Evolutionary conservation across 1,139 yeast genomes (phyloP).

Genomic region (Candida sanyaensis): DNA sequence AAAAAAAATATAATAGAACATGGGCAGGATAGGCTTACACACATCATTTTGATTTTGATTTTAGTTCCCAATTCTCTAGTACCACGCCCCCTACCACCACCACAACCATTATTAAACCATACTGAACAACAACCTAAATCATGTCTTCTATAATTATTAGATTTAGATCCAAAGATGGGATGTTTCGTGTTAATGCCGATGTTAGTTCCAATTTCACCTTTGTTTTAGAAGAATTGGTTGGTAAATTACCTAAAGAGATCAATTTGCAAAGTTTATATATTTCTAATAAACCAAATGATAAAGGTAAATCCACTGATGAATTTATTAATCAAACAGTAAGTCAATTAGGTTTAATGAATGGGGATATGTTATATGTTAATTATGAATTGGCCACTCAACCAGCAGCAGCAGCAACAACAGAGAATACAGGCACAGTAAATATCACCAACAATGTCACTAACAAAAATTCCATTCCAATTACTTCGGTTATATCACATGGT

Average conservation of each 20-base stretch:
- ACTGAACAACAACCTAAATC: neutral
- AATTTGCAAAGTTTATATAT: constrained; percentile 38
- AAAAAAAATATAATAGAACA: neutral
- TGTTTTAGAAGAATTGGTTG: constrained; percentile 46
- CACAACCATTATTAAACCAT: too few species aligned
- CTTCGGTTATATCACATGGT: constrained; percentile 12
- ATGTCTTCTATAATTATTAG: constrained; percentile 41
- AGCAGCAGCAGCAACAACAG: constrained; percentile 4
- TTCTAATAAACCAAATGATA: constrained; percentile 49
- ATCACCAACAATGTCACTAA: neutral
- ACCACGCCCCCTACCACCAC: too few species aligned
- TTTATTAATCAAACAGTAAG: constrained; percentile 25
- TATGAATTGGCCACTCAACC: constrained; percentile 32
- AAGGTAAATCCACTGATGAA: constrained; percentile 45
- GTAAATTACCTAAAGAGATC: constrained; percentile 30
- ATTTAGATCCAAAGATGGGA: constrained; percentile 83
- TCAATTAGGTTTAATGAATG: constrained; percentile 67
- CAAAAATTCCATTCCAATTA: constrained; percentile 9
- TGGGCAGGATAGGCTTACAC: too few species aligned
- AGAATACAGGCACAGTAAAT: constrained; percentile 12
- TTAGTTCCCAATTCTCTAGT: neutral
- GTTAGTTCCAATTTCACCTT: constrained; percentile 46
- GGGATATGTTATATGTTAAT: constrained; percentile 74
- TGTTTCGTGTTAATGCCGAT: constrained; percentile 64
- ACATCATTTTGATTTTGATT: neutral